A percentile compares a stretch with the other conserved stretches of the same genome.
These are phyloP conservation scores for Spirogloea muscicola DNA, from an alignment of 139 green algal genomes.

Conservation along the genomic window DNA sequence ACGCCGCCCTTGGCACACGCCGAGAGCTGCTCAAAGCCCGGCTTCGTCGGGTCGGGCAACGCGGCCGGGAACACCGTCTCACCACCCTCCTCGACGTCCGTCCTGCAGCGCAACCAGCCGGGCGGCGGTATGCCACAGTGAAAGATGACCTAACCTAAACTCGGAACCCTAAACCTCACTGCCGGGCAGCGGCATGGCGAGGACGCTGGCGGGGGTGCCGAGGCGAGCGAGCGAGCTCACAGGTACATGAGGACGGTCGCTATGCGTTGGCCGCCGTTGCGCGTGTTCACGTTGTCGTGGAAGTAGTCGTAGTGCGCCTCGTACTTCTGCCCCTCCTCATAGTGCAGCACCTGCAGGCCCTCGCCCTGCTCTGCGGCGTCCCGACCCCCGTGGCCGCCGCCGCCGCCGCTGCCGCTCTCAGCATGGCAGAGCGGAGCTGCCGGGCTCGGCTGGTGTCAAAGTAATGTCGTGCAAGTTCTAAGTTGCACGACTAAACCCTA, in stretches of 20 bases:
- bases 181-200: neutral
- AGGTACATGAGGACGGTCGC: conserved; percentile 85
- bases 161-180: neutral
- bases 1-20: conserved; percentile 13
- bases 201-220: neutral
- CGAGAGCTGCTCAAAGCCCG: conserved; percentile 13
- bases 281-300: conserved; percentile 65
- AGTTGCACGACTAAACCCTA: too few relatives aligned
- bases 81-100: conserved; percentile 49
- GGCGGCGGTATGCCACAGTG: neutral
- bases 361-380: conserved; percentile 64
- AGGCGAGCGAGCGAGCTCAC: neutral
- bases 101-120: too few relatives aligned
- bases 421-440: too few relatives aligned
- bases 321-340: conserved; percentile 78
- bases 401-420: too few relatives aligned
- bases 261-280: conserved; percentile 69
- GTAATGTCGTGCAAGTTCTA: too few relatives aligned
- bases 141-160: neutral
- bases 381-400: too few relatives aligned
- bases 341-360: conserved; percentile 75
- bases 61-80: conserved; percentile 51
- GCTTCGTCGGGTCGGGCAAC: neutral
- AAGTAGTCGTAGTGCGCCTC: conserved; percentile 85
- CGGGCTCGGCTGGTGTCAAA: too few relatives aligned